phyloP scores from a whole-genome alignment of 495 filamentous ascomycete species.

The Tirmania nivea region DNA sequence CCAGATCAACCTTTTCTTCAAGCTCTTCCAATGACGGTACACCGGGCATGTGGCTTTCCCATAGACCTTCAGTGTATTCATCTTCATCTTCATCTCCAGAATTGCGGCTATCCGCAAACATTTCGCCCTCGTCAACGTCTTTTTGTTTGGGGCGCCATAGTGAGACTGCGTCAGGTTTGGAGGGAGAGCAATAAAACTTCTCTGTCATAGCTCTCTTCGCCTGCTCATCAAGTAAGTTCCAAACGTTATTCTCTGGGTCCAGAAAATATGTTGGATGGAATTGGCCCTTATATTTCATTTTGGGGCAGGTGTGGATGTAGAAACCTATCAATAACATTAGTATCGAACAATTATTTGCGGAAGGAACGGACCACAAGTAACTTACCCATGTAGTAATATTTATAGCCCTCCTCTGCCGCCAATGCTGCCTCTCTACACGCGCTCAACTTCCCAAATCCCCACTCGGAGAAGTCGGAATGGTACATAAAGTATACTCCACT shows the following conservation, averaged over 20 bases:
- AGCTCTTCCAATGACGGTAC: not conserved
- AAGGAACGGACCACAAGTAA: not conserved
- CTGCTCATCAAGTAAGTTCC: constrained; percentile 52
- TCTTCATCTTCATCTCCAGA: constrained; percentile 3
- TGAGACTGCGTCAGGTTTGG: constrained; percentile 6
- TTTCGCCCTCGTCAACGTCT: constrained; percentile 8
- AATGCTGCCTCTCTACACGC: constrained; percentile 68
- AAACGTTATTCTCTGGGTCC: constrained; percentile 52
- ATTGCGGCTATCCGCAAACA: constrained; percentile 17
- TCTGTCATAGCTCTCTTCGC: constrained; percentile 39
- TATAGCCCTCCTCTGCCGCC: constrained; percentile 50
- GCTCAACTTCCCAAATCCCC: constrained; percentile 70
- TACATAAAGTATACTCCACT: constrained; percentile 94
- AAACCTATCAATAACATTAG: constrained; percentile 25
- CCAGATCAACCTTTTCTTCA: not conserved
- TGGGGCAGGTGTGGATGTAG: constrained; percentile 50
- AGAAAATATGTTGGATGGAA: constrained; percentile 69
- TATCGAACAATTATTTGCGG: not conserved
- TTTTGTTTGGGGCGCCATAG: too few relatives aligned
- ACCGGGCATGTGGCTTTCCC: not conserved
- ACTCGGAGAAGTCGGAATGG: constrained; percentile 57
- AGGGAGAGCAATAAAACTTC: constrained; percentile 47
- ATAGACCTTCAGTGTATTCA: constrained; percentile 4
- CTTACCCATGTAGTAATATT: constrained; percentile 54
- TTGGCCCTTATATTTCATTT: constrained; percentile 80